Evolutionary conservation across 208 protist species (phyloP).

Genomic region (Angomonas ambiguus): DNA sequence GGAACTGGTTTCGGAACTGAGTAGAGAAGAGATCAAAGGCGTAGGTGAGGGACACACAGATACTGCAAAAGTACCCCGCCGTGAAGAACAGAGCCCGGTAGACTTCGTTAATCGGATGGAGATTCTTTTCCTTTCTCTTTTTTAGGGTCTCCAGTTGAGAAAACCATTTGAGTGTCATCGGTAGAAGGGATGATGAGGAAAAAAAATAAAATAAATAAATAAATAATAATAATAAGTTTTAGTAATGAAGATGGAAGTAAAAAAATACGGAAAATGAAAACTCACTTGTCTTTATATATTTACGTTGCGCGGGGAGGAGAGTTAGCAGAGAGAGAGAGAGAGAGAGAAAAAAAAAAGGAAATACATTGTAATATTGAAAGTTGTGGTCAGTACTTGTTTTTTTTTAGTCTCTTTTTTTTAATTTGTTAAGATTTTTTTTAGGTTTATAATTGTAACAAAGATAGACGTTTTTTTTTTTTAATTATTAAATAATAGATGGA

Average conservation of each 20-base stretch:
- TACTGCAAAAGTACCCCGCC: slow-evolving; percentile 66
- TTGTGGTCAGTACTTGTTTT: too few relatives aligned
- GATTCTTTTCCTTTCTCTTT: slow-evolving; percentile 25
- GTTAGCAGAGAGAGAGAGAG: neutral
- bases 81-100: slow-evolving; percentile 50
- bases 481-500: too few relatives aligned
- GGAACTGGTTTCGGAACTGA: slow-evolving; percentile 31
- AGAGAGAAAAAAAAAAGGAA: neutral
- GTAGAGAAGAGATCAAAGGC: slow-evolving; percentile 64
- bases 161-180: slow-evolving; percentile 20
- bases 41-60: slow-evolving; percentile 57
- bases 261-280: too few relatives aligned
- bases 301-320: too few relatives aligned
- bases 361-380: too few relatives aligned
- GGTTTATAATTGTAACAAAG: neutral
- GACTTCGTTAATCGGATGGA: slow-evolving; percentile 54
- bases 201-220: slow-evolving; percentile 9
- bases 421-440: neutral
- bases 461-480: too few relatives aligned
- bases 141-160: slow-evolving; percentile 27
- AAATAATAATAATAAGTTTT: neutral
- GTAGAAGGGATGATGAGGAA: neutral
- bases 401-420: neutral
- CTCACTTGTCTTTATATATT: too few relatives aligned
- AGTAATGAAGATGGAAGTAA: neutral